Conservation (phyloP, 2,329 filamentous ascomycete species). For the Ophiostoma ips region DNA sequence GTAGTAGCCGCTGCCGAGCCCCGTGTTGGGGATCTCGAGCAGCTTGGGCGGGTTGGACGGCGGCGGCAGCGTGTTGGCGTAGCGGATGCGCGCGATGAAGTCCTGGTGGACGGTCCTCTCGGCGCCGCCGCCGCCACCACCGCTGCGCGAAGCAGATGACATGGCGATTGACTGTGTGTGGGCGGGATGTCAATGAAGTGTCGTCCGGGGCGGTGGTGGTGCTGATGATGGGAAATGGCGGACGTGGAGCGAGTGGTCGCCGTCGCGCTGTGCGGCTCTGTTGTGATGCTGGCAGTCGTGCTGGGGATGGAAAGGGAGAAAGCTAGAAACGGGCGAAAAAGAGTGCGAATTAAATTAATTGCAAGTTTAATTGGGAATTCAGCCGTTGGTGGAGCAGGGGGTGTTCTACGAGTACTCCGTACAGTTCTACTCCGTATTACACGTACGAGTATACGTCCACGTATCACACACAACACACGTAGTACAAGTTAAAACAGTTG, state of each 20-base stretch:
- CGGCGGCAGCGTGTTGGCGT: constrained; percentile 88
- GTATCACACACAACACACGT: too few species aligned
- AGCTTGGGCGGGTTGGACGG: constrained; percentile 92
- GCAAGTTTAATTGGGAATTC: neutral
- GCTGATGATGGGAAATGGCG: too few species aligned
- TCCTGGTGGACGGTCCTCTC: constrained; percentile 70
- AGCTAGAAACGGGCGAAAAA: constrained; percentile 1
- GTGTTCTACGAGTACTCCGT: too few species aligned
- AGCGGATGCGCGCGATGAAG: constrained; percentile 91
- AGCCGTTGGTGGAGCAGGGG: neutral
- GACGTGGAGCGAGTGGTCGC: too few species aligned
- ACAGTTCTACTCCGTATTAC: too few species aligned
- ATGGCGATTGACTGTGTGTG: constrained; percentile 16
- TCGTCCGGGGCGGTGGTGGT: neutral
- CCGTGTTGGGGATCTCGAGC: constrained; percentile 89
- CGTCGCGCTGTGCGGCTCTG: neutral
- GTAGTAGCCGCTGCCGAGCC: constrained; percentile 74
- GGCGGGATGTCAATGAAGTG: neutral
- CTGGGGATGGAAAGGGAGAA: constrained; percentile 2
- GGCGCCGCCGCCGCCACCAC: constrained; percentile 25
- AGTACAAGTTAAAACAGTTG: too few species aligned
- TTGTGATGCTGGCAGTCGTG: neutral
- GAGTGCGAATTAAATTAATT: constrained; percentile 3
- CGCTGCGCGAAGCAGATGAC: constrained; percentile 27
- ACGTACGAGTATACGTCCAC: too few species aligned